Percentiles rank a stretch among this genome's conserved stretches.
These are phyloP conservation scores for Cryphonectria carpinicola DNA, from an alignment of 2,329 filamentous ascomycete species.

Conservation along the genomic window DNA sequence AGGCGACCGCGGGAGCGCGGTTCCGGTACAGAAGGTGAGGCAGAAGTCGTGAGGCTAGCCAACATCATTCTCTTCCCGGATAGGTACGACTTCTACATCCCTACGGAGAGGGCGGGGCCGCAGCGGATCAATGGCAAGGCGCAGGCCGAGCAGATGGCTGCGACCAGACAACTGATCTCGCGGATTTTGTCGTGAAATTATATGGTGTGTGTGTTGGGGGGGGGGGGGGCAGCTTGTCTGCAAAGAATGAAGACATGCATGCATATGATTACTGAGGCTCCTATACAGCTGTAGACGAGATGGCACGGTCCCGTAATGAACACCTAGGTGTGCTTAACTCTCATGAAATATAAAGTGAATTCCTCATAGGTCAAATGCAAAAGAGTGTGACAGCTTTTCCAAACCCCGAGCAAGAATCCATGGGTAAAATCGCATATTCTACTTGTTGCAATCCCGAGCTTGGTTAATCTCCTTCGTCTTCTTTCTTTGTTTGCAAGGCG, in stretches of 20 bases:
- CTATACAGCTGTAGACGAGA: neutral
- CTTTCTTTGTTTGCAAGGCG: neutral
- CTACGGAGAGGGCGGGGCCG: conserved; percentile 35
- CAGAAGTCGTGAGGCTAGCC: conserved; percentile 56
- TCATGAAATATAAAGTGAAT: neutral
- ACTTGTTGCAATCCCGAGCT: neutral
- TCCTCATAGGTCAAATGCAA: neutral
- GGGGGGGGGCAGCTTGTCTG: neutral
- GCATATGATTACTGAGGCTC: neutral
- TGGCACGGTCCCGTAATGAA: neutral
- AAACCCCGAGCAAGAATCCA: neutral
- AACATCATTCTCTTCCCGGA: conserved; percentile 63
- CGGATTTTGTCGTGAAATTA: conserved; percentile 20
- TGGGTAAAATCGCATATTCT: too few species aligned
- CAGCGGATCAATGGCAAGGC: conserved; percentile 24
- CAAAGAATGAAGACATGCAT: neutral
- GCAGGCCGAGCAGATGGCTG: conserved; percentile 29
- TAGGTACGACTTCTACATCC: conserved; percentile 53
- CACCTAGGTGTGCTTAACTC: neutral
- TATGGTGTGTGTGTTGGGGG: too few species aligned
- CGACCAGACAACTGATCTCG: conserved; percentile 28
- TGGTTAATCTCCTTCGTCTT: neutral
- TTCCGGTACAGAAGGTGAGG: conserved; percentile 44
- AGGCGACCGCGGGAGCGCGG: conserved; percentile 30
- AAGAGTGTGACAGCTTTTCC: neutral